A percentile compares a stretch with the other conserved stretches of the same genome.
These are phyloP conservation scores for Ustilago shanxiensis DNA, from an alignment of 1,284 basidiomycete species.

Conservation along the genomic window DNA sequence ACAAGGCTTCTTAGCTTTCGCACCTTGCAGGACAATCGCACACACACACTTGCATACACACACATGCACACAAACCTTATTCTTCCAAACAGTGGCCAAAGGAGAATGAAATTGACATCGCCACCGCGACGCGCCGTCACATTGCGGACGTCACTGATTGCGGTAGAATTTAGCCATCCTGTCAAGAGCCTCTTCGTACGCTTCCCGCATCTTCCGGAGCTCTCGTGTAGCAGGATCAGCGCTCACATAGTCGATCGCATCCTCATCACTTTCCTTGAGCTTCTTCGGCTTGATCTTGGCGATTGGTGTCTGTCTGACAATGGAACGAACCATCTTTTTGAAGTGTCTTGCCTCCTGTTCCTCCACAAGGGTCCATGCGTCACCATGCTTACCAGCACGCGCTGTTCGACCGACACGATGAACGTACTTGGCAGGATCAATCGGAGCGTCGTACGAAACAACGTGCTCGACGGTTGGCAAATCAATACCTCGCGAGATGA, in stretches of 20 bases:
- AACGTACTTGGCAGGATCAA: conserved; percentile 98
- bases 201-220: conserved; percentile 26
- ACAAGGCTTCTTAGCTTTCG: background rate
- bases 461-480: conserved; percentile 91
- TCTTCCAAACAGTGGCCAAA: background rate
- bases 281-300: conserved; percentile 47
- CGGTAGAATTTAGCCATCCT: conserved; percentile 53
- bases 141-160: conserved; percentile 28
- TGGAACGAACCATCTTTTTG: conserved; percentile 44
- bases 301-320: conserved; percentile 42
- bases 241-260: conserved; percentile 30
- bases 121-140: background rate
- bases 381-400: conserved; percentile 85
- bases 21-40: background rate
- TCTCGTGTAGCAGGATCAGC: conserved; percentile 33
- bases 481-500: conserved; percentile 97
- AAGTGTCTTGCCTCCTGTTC: conserved; percentile 79
- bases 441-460: conserved; percentile 90
- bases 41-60: background rate
- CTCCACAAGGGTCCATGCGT: conserved; percentile 94
- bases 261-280: conserved; percentile 20
- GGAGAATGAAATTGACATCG: background rate
- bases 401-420: conserved; percentile 96
- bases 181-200: conserved; percentile 54
- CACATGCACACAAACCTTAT: conserved; percentile 1